These are phyloP conservation scores for Erodium maritimum DNA, from an alignment of 345 rosid genomes.

Conservation along the genomic window DNA sequence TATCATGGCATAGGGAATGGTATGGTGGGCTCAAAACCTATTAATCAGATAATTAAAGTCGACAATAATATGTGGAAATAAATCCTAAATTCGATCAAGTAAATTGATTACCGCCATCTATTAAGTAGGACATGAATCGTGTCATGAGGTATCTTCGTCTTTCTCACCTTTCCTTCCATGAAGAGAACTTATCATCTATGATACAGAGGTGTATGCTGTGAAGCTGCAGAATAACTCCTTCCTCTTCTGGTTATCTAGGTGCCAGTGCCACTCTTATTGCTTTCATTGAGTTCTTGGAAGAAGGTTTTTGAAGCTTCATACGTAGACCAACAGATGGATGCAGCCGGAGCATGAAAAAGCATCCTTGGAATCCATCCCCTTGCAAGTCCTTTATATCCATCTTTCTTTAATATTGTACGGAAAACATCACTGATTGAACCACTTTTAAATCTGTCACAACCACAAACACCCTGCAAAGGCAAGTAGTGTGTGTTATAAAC, in stretches of 20 bases:
- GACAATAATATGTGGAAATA: constrained; percentile 13
- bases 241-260: constrained; percentile 23
- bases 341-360: constrained; percentile 99
- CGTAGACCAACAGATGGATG: constrained; percentile 95
- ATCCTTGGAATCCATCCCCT: constrained; percentile 98
- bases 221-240: constrained; percentile 6
- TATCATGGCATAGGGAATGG: neutral
- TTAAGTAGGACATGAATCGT: neutral
- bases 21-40: neutral
- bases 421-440: constrained; percentile 65
- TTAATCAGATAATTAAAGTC: neutral
- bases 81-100: constrained; percentile 2
- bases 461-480: constrained; percentile 76
- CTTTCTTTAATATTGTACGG: constrained; percentile 52
- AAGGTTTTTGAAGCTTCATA: constrained; percentile 72
- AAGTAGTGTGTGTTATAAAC: neutral
- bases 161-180: constrained; percentile 9
- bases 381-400: constrained; percentile 72
- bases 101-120: constrained; percentile 1
- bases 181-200: constrained; percentile 6
- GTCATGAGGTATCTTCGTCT: neutral
- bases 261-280: constrained; percentile 12
- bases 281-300: constrained; percentile 46
- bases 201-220: neutral
- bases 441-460: constrained; percentile 78